Evolutionary conservation across 2,329 filamentous ascomycete species (phyloP).

Genomic region (Claviceps spartinae): DNA sequence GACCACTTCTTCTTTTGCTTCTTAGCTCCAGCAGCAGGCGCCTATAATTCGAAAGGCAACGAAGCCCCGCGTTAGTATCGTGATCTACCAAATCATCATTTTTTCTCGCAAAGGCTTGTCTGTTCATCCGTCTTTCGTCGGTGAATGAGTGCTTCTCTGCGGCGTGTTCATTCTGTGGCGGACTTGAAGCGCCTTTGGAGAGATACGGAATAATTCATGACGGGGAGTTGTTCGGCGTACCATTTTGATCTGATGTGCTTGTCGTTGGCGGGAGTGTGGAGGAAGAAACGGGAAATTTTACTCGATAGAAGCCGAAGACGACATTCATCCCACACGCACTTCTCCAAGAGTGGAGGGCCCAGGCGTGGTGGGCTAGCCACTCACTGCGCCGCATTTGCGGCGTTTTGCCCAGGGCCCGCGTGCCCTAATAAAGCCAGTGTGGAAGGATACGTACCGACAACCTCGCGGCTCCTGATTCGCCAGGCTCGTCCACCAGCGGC

Average conservation of each 20-base stretch:
- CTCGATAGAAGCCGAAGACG: constrained; percentile 15
- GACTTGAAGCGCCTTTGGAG: not conserved
- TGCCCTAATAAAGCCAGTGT: constrained; percentile 25
- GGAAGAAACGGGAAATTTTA: constrained; percentile 19
- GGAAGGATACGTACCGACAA: constrained; percentile 15
- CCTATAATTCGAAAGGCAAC: constrained; percentile 14
- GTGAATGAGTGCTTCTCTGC: not conserved
- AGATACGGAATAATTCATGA: not conserved
- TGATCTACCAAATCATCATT: constrained; percentile 14
- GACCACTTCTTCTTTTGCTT: constrained; percentile 42
- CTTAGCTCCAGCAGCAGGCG: constrained; percentile 33
- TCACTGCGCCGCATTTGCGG: not conserved
- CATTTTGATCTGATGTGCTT: constrained; percentile 31
- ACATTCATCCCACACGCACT: constrained; percentile 8
- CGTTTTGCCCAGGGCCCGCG: constrained; percentile 23
- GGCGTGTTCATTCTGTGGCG: not conserved
- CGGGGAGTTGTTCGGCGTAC: constrained; percentile 16
- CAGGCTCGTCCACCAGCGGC: constrained; percentile 18
- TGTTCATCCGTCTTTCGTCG: not conserved
- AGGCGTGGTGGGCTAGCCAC: constrained; percentile 6
- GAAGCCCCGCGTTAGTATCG: constrained; percentile 3
- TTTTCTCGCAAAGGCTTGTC: not conserved
- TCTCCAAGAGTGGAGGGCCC: not conserved
- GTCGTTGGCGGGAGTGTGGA: constrained; percentile 25
- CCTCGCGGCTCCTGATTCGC: constrained; percentile 23